Evolutionary conservation across 768 basidiomycete genomes (phyloP).

Genomic region (Mycena indigotica): DNA sequence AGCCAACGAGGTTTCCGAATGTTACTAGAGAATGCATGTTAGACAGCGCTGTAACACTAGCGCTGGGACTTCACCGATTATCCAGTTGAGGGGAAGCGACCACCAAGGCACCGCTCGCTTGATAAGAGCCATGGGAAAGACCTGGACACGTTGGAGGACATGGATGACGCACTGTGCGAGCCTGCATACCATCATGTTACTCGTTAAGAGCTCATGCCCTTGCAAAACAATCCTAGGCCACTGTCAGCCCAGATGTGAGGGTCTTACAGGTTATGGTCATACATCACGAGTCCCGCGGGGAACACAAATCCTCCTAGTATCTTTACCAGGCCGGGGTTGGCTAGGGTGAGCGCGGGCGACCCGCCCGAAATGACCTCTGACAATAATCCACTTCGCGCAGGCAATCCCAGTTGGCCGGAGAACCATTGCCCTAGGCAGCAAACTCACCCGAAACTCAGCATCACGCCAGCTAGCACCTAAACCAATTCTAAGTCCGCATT

Average conservation of each 20-base stretch:
- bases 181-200: conserved; percentile 68
- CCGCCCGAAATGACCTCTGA: conserved; percentile 65
- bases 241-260: not conserved
- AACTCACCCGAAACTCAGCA: conserved; percentile 71
- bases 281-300: conserved; percentile 80
- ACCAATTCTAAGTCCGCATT: not conserved
- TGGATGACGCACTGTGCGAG: not conserved
- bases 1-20: conserved; percentile 70
- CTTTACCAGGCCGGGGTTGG: conserved; percentile 70
- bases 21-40: conserved; percentile 43
- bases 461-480: conserved; percentile 68
- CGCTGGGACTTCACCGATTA: conserved; percentile 48
- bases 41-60: not conserved
- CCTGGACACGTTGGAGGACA: conserved; percentile 36
- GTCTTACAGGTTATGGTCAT: conserved; percentile 16
- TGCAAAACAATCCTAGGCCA: conserved; percentile 67
- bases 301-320: conserved; percentile 69
- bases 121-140: conserved; percentile 67
- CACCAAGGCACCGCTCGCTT: conserved; percentile 70
- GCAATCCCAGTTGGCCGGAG: not conserved
- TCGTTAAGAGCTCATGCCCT: conserved; percentile 70
- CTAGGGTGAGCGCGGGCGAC: conserved; percentile 46
- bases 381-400: conserved; percentile 46
- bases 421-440: not conserved
- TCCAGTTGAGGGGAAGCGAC: conserved; percentile 68